Conservation (phyloP, 495 filamentous ascomycete genomes). For the Xylaria flabelliformis region DNA sequence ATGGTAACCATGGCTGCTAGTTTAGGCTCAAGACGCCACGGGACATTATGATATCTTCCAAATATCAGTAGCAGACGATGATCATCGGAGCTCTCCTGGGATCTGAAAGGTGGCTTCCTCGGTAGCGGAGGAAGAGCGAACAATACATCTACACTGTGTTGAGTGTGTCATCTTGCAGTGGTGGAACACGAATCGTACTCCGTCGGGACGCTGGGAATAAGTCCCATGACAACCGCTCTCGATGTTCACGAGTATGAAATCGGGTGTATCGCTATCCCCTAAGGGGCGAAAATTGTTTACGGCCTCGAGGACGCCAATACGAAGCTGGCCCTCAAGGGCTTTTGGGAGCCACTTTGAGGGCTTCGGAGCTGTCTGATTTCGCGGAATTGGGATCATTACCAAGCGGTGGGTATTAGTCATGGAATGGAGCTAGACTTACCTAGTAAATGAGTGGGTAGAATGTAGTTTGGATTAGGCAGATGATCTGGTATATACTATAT, state of each 20-base stretch:
- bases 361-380: background rate
- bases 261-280: background rate
- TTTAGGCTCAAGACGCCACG: conserved; percentile 22
- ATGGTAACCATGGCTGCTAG: conserved; percentile 33
- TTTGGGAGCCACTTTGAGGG: background rate
- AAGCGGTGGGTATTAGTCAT: background rate
- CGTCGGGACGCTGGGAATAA: background rate
- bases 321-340: conserved; percentile 20
- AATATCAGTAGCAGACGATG: conserved; percentile 19
- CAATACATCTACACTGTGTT: conserved; percentile 23
- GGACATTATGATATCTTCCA: background rate
- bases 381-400: background rate
- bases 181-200: conserved; percentile 26
- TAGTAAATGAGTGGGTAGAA: background rate
- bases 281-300: background rate
- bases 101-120: background rate
- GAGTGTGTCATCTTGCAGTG: conserved; percentile 19
- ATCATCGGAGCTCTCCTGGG: conserved; percentile 9
- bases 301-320: conserved; percentile 17
- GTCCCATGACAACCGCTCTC: conserved; percentile 26
- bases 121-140: background rate
- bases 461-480: too few relatives aligned
- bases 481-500: too few relatives aligned
- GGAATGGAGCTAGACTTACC: background rate
- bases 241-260: conserved; percentile 27